A percentile compares a stretch with the other conserved stretches of the same genome.
Conservation (phyloP, 2,329 filamentous ascomycete species). For the Hymenoscyphus infarciens region DNA sequence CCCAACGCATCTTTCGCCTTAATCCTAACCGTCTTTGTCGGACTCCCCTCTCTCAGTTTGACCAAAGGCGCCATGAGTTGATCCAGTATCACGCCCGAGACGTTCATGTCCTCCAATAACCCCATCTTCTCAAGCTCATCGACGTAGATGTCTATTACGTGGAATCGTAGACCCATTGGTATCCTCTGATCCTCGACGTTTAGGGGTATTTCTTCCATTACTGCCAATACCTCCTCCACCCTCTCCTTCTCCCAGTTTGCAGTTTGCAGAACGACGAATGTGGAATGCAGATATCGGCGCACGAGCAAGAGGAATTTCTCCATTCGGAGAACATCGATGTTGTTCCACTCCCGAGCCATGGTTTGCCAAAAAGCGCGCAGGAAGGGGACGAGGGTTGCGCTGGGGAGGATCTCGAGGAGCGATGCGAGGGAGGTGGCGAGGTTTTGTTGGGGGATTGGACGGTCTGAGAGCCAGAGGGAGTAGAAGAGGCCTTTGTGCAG, state of each 20-base stretch:
- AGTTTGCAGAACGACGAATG: slow-evolving; percentile 49
- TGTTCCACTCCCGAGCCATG: slow-evolving; percentile 64
- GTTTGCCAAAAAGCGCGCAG: slow-evolving; percentile 69
- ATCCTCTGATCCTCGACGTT: slow-evolving; percentile 48
- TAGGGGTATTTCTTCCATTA: slow-evolving; percentile 45
- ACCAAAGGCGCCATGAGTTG: slow-evolving; percentile 43
- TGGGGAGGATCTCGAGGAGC: slow-evolving; percentile 59
- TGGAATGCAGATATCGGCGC: slow-evolving; percentile 71
- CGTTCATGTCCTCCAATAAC: slow-evolving; percentile 42
- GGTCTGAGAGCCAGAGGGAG: slow-evolving; percentile 91
- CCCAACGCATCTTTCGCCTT: slow-evolving; percentile 66
- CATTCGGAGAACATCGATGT: slow-evolving; percentile 72
- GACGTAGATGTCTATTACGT: slow-evolving; percentile 85
- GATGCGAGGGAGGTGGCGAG: slow-evolving; percentile 74
- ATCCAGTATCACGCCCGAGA: slow-evolving; percentile 37
- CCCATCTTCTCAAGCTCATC: slow-evolving; percentile 79
- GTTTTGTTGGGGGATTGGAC: slow-evolving; percentile 79
- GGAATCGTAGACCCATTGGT: slow-evolving; percentile 80
- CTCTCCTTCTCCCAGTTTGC: slow-evolving; percentile 37
- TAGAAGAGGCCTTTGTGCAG: slow-evolving; percentile 96
- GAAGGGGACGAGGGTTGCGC: slow-evolving; percentile 42
- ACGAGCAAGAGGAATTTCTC: slow-evolving; percentile 92
- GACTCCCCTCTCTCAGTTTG: slow-evolving; percentile 47
- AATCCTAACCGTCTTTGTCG: slow-evolving; percentile 67
- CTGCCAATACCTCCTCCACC: slow-evolving; percentile 42